These are phyloP conservation scores for Guadua angustifolia DNA, from an alignment of 176 grass and related monocot species.

Conservation along the genomic window DNA sequence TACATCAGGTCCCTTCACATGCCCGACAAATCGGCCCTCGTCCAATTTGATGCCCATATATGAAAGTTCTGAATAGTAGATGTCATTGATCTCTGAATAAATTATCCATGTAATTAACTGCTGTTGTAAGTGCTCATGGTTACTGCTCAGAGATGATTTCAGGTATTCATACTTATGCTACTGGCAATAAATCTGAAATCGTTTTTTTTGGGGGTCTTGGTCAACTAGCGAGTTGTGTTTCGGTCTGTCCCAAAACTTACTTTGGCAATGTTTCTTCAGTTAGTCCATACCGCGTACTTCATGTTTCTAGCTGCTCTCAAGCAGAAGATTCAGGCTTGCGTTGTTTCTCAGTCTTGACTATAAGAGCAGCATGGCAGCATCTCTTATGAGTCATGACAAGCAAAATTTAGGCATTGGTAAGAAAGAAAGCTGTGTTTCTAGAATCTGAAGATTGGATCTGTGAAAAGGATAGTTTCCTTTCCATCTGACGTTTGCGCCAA, in stretches of 20 bases:
- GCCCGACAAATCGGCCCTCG: neutral
- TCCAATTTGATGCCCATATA: neutral
- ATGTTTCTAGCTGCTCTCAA: neutral
- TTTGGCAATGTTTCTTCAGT: neutral
- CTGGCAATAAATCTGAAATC: constrained; percentile 40
- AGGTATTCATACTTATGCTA: neutral
- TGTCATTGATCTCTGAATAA: constrained; percentile 36
- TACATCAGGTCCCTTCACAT: neutral
- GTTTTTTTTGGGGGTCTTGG: neutral
- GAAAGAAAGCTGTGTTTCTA: neutral
- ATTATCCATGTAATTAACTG: constrained; percentile 15
- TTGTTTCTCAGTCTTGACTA: neutral
- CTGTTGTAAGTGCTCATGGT: constrained; percentile 17
- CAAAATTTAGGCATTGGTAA: neutral
- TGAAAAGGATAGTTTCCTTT: neutral
- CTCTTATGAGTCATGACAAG: neutral
- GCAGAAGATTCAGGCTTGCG: neutral
- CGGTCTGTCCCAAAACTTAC: neutral
- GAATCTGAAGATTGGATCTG: constrained; percentile 1
- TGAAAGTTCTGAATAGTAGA: neutral
- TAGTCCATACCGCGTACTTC: neutral
- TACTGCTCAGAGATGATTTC: constrained; percentile 26
- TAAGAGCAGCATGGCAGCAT: neutral
- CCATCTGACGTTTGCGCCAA: neutral
- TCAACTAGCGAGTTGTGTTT: neutral